Evolutionary conservation across 2,329 filamentous ascomycete species (phyloP), one percentile per base, ranked within the genome.

Genomic region (Nectriaceae sp.): DNA sequence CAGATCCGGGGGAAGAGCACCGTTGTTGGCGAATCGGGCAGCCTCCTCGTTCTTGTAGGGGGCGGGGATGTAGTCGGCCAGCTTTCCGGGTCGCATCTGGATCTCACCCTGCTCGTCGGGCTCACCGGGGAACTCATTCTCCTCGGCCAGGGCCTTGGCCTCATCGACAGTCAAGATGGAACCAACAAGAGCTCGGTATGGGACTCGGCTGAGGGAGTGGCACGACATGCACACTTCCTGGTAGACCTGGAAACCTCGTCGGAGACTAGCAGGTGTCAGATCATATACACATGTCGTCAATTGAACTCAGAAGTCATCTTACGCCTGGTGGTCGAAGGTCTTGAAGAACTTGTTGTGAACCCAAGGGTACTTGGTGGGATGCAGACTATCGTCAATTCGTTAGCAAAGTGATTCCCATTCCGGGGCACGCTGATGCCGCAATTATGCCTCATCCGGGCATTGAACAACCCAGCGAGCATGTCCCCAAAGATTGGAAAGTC

Each of bases 11-110:
- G 94, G 94, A 48, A 97, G 84, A 68, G 94, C 94, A 82, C 94
- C 94, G 72, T 95, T 96, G 84, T 99, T 99, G 77, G 92, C 91
- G 70, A 92, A 92, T 70, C 94, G 92, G 57, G 93, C 93, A 62
- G 94, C 93, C 80, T 99, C 93, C 69, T 99, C 94, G 79, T 99
- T 99, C 82, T 95, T 94, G 87, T 99, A 99, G 22, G 94, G 94
- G 45, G 82, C 74, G 50, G 92, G 93, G 56, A 99, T 86, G 78
- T 97, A 97, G 75, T 99, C 94, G 66, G 94, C 96, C 44, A 99
- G 85, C 82, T 99, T 99, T 80, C 94, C 94, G 59, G 93, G 89
- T 64, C 94, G 91, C 85, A 97, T 96, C 81, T 96, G 90, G 70
- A 97, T 97, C 64, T 97, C 90, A 63, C 94, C 94, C 81, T 97